Percentiles rank a stretch among this genome's conserved stretches.
Conservation (phyloP, 2,329 filamentous ascomycete genomes). For the Lasiodiplodia sp. region DNA sequence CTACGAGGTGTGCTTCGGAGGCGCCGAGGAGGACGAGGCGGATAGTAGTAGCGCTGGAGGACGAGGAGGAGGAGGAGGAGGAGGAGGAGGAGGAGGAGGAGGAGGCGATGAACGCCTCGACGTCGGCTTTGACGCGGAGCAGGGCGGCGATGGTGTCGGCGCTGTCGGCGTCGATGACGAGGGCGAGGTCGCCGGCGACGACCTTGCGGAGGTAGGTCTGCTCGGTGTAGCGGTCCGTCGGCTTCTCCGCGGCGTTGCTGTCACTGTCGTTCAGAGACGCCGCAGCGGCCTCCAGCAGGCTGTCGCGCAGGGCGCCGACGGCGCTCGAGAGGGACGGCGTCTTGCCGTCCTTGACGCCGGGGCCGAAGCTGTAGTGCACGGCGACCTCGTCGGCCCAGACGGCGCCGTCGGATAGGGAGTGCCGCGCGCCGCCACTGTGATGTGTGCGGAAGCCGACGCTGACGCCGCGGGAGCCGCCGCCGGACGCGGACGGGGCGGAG, state of each 20-base stretch:
- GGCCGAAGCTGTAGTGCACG: conserved; percentile 60
- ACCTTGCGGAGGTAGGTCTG: conserved; percentile 62
- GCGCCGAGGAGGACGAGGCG: conserved; percentile 67
- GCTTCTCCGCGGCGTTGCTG: conserved; percentile 39
- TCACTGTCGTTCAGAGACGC: conserved; percentile 42
- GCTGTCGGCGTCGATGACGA: conserved; percentile 67
- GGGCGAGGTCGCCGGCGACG: conserved; percentile 60
- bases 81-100: conserved; percentile 63
- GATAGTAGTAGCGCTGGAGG: no score
- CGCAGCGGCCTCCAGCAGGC: conserved; percentile 62
- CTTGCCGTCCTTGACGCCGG: conserved; percentile 53
- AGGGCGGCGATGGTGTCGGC: conserved; percentile 69
- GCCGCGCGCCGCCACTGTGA: conserved; percentile 38
- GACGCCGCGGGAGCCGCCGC: conserved; percentile 46
- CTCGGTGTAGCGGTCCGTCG: conserved; percentile 38
- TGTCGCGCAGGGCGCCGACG: conserved; percentile 60
- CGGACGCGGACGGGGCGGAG: conserved; percentile 43
- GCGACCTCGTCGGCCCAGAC: conserved; percentile 50
- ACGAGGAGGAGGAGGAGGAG: conserved; percentile 68
- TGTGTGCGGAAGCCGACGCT: conserved; percentile 45
- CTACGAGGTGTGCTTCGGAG: conserved; percentile 68
- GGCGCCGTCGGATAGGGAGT: conserved; percentile 43
- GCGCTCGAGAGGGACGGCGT: conserved; percentile 63
- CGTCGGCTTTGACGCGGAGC: conserved; percentile 64
- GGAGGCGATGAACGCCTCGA: conserved; percentile 55